Evolutionary conservation across 768 basidiomycete species (phyloP), one percentile per base, ranked within the genome.

Genomic region (Leccinum pellstonianum): DNA sequence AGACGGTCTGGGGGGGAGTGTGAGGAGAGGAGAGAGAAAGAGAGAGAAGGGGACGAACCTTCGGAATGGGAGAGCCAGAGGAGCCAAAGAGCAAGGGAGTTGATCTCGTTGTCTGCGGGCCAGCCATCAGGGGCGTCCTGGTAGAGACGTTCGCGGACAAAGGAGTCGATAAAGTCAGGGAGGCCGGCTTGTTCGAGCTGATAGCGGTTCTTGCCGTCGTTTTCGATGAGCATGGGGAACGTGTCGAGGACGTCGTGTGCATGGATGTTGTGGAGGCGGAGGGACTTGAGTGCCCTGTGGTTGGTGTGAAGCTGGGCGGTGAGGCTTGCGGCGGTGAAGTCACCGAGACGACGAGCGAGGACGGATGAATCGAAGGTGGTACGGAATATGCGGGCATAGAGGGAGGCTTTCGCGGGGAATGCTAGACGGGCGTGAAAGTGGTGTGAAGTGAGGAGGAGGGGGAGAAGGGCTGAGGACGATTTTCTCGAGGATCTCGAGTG

Each of bases 161-260:
- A 83, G 2, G 56, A 19, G 51, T 81, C 77, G 9, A 83, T 75
- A 47, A 81, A 85, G 5, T 60, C 61, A 38, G 78, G 76, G 3
- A 86, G 75, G 4, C 80, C 79, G 0, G 83, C 86, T 23, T 72
- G 75, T 57, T 81, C 76, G 52, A 90, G 81, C 71, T 85, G 85
- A 4, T 64, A 73, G 37, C 77, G 76, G 68, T 90, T 90, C 68
- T 79, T 80, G 35, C 86, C 86, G 70, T 90, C 87, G 72, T 87
- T 84, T 62, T 90, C 88, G 4, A 82, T 72, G 70, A 86, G 69
- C 78, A 90, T 81, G 47, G 86, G 81, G 21, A 90, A 76, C 1
- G 73, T 66, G 0, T 71, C 64, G 12, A 69, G 63, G 58, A 76
- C 21, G 37, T 58, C 37, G 23, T 56, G 27, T 14, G 82, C 77